phyloP scores from a whole-genome alignment of 768 basidiomycete genomes.

The Guyanaporus albipodus region DNA sequence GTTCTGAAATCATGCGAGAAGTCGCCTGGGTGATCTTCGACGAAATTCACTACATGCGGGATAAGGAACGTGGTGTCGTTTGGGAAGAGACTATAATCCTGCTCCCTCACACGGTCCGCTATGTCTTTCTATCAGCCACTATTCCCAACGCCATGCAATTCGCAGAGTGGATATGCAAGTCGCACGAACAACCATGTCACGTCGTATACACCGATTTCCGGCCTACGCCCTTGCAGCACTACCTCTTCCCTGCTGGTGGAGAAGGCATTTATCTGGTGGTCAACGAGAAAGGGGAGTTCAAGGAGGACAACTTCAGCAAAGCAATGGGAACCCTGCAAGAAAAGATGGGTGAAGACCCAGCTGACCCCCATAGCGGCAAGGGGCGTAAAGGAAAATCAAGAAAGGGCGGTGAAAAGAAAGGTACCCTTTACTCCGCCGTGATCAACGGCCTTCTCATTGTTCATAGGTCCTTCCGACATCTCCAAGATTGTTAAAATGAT shows the following conservation, averaged over 20 bases:
- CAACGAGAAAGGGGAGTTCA: slow-evolving; percentile 97
- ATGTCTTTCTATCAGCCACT: slow-evolving; percentile 98
- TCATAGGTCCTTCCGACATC: slow-evolving; percentile 82
- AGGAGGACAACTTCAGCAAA: slow-evolving; percentile 96
- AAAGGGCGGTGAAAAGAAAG: slow-evolving; percentile 93
- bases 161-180: slow-evolving; percentile 97
- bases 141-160: slow-evolving; percentile 99
- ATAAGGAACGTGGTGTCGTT: slow-evolving; percentile 97
- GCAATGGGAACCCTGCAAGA: slow-evolving; percentile 95
- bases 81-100: slow-evolving; percentile 99
- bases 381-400: slow-evolving; percentile 89
- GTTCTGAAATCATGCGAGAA: slow-evolving; percentile 98
- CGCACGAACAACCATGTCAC: slow-evolving; percentile 96
- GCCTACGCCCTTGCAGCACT: slow-evolving; percentile 96
- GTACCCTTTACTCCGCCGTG: slow-evolving; percentile 33
- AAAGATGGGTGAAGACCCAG: slow-evolving; percentile 83
- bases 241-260: slow-evolving; percentile 93
- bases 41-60: slow-evolving; percentile 99
- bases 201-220: slow-evolving; percentile 99
- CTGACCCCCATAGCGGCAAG: slow-evolving; percentile 78
- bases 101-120: slow-evolving; percentile 91
- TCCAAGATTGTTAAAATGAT: slow-evolving; percentile 98
- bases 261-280: slow-evolving; percentile 98
- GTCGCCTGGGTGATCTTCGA: slow-evolving; percentile 99
- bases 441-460: slow-evolving; percentile 6